These are phyloP conservation scores for Chlamydomonas sphaeroides DNA, from an alignment of 139 green algal species.

Conservation along the genomic window DNA sequence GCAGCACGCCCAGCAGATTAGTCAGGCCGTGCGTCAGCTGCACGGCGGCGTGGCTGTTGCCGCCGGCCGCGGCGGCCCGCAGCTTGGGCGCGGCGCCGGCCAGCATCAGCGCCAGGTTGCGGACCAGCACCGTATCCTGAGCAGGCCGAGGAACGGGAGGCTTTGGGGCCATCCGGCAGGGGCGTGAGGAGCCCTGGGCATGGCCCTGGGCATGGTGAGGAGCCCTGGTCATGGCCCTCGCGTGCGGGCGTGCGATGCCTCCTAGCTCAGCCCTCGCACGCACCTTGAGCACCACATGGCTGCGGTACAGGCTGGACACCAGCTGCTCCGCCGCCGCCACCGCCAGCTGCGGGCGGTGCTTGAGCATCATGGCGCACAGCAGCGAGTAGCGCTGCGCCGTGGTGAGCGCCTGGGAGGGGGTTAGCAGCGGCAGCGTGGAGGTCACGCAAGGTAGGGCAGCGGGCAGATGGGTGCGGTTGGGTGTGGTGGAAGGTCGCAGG, in stretches of 20 bases:
- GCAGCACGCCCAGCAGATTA: conserved; percentile 13
- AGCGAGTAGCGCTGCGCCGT: background rate
- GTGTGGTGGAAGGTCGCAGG: no score
- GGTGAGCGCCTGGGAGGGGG: background rate
- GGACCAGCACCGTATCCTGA: conserved; percentile 48
- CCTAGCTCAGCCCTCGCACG: background rate
- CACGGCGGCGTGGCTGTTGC: background rate
- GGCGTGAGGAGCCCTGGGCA: no score
- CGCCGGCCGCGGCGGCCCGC: background rate
- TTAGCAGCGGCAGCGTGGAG: no score
- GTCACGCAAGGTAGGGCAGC: no score
- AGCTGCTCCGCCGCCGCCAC: background rate
- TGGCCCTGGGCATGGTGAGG: no score
- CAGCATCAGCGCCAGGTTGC: conserved; percentile 66
- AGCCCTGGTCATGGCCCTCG: background rate
- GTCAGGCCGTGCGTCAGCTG: background rate
- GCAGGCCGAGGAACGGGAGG: background rate
- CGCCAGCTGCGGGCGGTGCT: background rate
- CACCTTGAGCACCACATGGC: conserved; percentile 6
- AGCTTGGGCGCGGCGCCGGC: conserved; percentile 70
- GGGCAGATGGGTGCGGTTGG: no score
- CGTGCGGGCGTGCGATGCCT: background rate
- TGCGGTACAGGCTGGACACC: background rate
- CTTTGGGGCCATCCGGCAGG: no score
- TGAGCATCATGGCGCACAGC: background rate